Evolutionary conservation across 192 early-diverging fungal genomes (phyloP).

Genomic region (Powellomyces hirtus): DNA sequence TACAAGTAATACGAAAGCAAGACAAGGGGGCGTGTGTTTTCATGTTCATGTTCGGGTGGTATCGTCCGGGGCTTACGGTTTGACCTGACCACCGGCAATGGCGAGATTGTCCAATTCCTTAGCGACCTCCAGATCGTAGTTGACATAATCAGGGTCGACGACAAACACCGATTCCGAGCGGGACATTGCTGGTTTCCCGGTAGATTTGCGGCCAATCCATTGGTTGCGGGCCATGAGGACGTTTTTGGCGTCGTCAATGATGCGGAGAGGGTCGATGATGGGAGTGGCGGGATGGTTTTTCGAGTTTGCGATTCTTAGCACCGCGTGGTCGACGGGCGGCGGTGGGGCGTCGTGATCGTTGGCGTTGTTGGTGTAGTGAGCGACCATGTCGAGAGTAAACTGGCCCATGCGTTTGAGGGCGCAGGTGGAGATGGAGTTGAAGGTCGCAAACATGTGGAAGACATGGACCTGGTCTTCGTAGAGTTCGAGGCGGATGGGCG

Average conservation of each 20-base stretch:
- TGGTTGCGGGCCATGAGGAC: conserved; percentile 8
- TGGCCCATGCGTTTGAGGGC: conserved; percentile 12
- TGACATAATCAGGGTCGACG: background rate
- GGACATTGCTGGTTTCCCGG: conserved; percentile 5
- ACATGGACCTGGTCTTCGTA: conserved; percentile 48
- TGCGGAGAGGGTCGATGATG: background rate
- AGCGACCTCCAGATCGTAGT: background rate
- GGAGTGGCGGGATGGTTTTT: background rate
- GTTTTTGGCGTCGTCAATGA: conserved; percentile 10
- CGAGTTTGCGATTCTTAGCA: background rate
- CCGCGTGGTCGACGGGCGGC: background rate
- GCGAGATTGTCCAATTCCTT: conserved; percentile 8
- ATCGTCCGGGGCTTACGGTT: too few species aligned
- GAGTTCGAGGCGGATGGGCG: conserved; percentile 39
- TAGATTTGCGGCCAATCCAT: background rate
- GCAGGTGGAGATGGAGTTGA: conserved; percentile 4
- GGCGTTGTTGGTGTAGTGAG: background rate
- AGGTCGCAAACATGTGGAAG: conserved; percentile 41
- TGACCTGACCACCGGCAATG: conserved; percentile 6
- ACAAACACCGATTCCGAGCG: conserved; percentile 1
- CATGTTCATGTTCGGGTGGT: too few species aligned
- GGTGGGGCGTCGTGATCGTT: background rate
- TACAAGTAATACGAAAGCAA: too few species aligned
- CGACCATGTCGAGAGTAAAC: background rate
- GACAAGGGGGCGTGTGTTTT: too few species aligned